phyloP scores from a whole-genome alignment of 352 stramenopile genomes.

The Pythium periplocum region DNA sequence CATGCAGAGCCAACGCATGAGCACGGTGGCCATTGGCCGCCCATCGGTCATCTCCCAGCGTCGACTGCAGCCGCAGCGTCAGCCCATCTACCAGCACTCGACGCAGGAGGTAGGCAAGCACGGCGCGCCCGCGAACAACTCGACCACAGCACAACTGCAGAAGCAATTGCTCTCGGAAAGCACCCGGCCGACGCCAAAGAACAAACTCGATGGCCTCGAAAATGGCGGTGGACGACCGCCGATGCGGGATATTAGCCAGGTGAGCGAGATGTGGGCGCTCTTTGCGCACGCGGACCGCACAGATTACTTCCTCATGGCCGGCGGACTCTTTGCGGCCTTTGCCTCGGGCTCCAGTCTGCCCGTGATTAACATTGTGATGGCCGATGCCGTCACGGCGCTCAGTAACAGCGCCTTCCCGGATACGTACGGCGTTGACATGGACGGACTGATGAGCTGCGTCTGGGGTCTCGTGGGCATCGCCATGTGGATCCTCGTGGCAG shows the following conservation, averaged over 20 bases:
- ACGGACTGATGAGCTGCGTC: conserved; percentile 14
- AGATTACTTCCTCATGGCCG: conserved; percentile 16
- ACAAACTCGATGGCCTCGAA: not conserved
- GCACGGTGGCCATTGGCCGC: conserved; percentile 7
- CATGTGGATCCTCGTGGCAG: conserved; percentile 17
- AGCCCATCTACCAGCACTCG: conserved; percentile 4
- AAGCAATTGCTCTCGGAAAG: conserved; percentile 10
- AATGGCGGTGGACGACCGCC: too few relatives aligned
- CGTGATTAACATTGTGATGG: conserved; percentile 19
- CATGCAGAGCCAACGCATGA: conserved; percentile 23
- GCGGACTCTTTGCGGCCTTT: conserved; percentile 13
- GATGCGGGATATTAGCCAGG: too few relatives aligned
- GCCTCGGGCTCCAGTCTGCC: conserved; percentile 17
- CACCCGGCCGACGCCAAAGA: not conserved
- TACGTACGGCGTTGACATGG: conserved; percentile 16
- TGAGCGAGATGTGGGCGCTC: conserved; percentile 8
- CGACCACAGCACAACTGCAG: conserved; percentile 3
- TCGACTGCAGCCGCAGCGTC: not conserved
- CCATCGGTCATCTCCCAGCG: not conserved
- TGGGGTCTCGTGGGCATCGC: conserved; percentile 17
- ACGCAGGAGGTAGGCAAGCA: not conserved
- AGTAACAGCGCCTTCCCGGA: conserved; percentile 11
- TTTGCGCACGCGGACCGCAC: conserved; percentile 19
- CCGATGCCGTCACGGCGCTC: conserved; percentile 17
- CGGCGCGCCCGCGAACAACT: conserved; percentile 3